Percentiles rank a stretch among this genome's conserved stretches.
Evolutionary conservation across 1,284 basidiomycete genomes (phyloP).

Genomic region (Boletus sp.): DNA sequence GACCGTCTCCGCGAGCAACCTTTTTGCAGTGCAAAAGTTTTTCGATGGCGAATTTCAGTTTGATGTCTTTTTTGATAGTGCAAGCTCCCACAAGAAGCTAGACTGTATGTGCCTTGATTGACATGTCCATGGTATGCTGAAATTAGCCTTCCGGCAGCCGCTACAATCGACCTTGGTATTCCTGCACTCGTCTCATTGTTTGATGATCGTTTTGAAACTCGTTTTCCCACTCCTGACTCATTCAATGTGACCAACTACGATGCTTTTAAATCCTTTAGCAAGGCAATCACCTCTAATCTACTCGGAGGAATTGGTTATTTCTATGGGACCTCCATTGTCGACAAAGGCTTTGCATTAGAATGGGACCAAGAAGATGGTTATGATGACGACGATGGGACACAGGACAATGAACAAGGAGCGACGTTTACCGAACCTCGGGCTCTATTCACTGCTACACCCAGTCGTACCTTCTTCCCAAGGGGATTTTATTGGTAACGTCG

Average conservation of each 20-base stretch:
- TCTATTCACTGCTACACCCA: constrained; percentile 90
- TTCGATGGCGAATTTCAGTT: constrained; percentile 84
- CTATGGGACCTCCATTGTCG: constrained; percentile 86
- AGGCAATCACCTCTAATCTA: constrained; percentile 84
- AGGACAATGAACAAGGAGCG: constrained; percentile 46
- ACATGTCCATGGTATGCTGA: constrained; percentile 10
- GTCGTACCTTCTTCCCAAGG: constrained; percentile 91
- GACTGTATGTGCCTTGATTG: constrained; percentile 44
- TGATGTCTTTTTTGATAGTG: constrained; percentile 82
- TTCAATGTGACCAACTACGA: constrained; percentile 46
- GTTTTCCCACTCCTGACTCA: constrained; percentile 64
- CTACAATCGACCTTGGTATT: constrained; percentile 64
- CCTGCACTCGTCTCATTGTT: constrained; percentile 61
- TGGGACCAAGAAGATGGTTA: constrained; percentile 81
- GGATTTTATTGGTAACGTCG: constrained; percentile 84
- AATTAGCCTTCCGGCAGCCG: constrained; percentile 38
- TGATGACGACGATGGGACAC: constrained; percentile 36
- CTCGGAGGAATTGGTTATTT: constrained; percentile 93
- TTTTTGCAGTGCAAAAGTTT: constrained; percentile 82
- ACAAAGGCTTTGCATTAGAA: constrained; percentile 79
- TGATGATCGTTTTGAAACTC: constrained; percentile 59
- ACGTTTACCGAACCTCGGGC: constrained; percentile 68
- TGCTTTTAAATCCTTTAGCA: constrained; percentile 71
- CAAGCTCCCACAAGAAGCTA: constrained; percentile 55
- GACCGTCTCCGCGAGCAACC: constrained; percentile 66